phyloP scores from a whole-genome alignment of 257 asterid species.

The Penstemon barbatus region DNA sequence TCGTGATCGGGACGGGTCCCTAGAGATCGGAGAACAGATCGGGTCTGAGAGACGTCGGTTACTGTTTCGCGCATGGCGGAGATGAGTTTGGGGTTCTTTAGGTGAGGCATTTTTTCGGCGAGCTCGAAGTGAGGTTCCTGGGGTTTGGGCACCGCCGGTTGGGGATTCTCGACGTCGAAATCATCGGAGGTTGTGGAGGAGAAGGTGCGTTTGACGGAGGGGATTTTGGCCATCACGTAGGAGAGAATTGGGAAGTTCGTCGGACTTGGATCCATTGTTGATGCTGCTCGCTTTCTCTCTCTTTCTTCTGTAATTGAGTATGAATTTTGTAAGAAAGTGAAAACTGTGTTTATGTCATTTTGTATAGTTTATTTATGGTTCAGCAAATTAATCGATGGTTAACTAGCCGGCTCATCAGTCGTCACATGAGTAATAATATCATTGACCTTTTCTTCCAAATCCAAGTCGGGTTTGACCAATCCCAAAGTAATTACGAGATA shows the following conservation, averaged over 20 bases:
- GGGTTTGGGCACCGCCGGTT: constrained; percentile 29
- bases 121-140: constrained; percentile 80
- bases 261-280: constrained; percentile 85
- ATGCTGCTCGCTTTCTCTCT: background rate
- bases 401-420: too few species aligned
- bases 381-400: too few species aligned
- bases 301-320: too few species aligned
- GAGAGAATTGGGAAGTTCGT: constrained; percentile 78
- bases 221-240: constrained; percentile 73
- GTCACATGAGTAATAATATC: too few species aligned
- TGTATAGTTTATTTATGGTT: too few species aligned
- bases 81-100: constrained; percentile 62
- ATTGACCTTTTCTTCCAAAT: too few species aligned
- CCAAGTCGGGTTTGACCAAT: too few species aligned
- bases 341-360: too few species aligned
- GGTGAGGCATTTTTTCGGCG: constrained; percentile 82
- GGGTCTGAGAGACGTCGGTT: constrained; percentile 69
- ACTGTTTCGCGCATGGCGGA: constrained; percentile 76
- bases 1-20: constrained; percentile 95
- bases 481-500: too few species aligned
- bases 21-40: constrained; percentile 60
- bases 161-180: constrained; percentile 75
- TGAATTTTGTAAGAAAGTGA: too few species aligned
- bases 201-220: constrained; percentile 56
- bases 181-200: constrained; percentile 34